phyloP scores from a whole-genome alignment of 176 grass and related monocot genomes.

The Poa annua region DNA sequence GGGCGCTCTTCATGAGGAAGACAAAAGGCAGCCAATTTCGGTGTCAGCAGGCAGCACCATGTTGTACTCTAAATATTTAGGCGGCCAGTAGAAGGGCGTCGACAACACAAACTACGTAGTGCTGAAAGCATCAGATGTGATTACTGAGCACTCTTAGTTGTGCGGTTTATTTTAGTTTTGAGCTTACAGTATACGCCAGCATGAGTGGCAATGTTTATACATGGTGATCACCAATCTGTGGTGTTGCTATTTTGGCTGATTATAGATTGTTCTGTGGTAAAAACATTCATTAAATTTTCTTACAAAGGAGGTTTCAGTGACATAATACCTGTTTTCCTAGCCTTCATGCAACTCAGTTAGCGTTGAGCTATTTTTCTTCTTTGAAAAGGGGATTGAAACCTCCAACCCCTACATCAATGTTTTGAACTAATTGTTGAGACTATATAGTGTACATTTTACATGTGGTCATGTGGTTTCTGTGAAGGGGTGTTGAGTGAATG shows the following conservation, averaged over 20 bases:
- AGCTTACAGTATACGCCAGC: not conserved
- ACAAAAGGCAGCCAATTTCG: constrained; percentile 56
- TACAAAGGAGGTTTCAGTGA: not conserved
- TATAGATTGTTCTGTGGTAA: not conserved
- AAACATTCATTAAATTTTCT: constrained; percentile 3
- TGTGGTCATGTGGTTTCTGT: not conserved
- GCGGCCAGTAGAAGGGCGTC: constrained; percentile 61
- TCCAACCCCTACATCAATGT: too few species aligned
- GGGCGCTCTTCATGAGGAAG: constrained; percentile 64
- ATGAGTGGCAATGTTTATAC: constrained; percentile 11
- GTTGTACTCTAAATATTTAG: constrained; percentile 70
- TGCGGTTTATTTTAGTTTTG: not conserved
- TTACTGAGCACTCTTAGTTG: constrained; percentile 64
- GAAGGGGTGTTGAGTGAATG: not conserved
- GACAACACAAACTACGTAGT: constrained; percentile 66
- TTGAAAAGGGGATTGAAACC: too few species aligned
- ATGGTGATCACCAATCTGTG: not conserved
- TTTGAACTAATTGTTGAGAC: not conserved
- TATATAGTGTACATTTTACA: not conserved
- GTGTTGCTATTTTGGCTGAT: not conserved
- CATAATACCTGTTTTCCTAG: not conserved
- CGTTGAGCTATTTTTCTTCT: not conserved
- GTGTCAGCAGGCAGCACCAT: constrained; percentile 50
- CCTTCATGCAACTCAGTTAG: not conserved
- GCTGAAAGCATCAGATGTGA: constrained; percentile 64